phyloP scores from a whole-genome alignment of 257 asterid species.

The Galeopsis tetrahit region DNA sequence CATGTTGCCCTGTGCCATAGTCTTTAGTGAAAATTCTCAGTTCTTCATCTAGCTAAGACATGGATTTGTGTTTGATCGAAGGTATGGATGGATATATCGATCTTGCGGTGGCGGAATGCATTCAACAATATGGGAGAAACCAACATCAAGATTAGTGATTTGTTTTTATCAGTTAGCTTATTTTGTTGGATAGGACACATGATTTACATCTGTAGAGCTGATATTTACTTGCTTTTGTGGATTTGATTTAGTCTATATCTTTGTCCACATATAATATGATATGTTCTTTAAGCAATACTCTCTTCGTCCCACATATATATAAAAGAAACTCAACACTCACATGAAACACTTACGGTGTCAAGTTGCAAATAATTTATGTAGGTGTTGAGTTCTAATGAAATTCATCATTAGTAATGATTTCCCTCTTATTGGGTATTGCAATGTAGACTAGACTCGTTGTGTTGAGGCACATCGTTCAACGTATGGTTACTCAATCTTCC shows the following conservation, averaged over 20 bases:
- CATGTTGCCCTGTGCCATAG: neutral
- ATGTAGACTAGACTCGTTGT: too few relatives aligned
- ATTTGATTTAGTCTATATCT: neutral
- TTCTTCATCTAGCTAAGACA: neutral
- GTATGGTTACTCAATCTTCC: too few relatives aligned
- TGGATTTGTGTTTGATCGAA: neutral
- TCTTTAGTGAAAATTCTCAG: neutral
- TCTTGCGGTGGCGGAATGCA: neutral
- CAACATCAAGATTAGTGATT: neutral
- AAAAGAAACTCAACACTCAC: too few relatives aligned
- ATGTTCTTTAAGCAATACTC: neutral
- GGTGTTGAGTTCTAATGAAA: too few relatives aligned
- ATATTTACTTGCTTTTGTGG: neutral
- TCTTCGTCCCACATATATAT: too few relatives aligned
- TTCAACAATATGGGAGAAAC: neutral
- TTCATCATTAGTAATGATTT: too few relatives aligned
- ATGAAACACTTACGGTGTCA: too few relatives aligned
- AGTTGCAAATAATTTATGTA: too few relatives aligned
- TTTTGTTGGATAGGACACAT: neutral
- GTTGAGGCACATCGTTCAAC: too few relatives aligned
- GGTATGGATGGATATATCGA: neutral
- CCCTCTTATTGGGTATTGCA: too few relatives aligned
- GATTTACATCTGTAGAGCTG: neutral
- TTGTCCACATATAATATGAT: neutral
- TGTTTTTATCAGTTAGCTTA: neutral